These are phyloP conservation scores for Malassezia globosa DNA, from an alignment of 1,284 basidiomycete species.

Conservation along the genomic window DNA sequence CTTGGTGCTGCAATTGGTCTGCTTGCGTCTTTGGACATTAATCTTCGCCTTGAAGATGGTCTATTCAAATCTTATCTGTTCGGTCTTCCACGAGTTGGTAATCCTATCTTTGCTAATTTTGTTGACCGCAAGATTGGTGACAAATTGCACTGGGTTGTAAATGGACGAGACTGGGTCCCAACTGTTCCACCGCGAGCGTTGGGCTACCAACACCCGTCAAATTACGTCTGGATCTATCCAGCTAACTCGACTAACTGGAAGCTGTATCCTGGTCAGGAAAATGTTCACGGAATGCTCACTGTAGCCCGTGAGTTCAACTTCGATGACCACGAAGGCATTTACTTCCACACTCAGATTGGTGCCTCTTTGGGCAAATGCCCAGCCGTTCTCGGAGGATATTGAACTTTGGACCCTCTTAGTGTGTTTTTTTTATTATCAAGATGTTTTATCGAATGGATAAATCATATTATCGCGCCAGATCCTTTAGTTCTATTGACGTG, in stretches of 20 bases:
- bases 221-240: slow-evolving; percentile 35
- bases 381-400: slow-evolving; percentile 11
- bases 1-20: slow-evolving; percentile 33
- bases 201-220: slow-evolving; percentile 26
- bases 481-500: too few relatives aligned
- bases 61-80: slow-evolving; percentile 23
- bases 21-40: slow-evolving; percentile 26
- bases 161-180: slow-evolving; percentile 28
- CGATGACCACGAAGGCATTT: slow-evolving; percentile 32
- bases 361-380: slow-evolving; percentile 25
- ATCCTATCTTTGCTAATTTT: slow-evolving; percentile 26
- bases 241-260: slow-evolving; percentile 23
- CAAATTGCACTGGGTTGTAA: slow-evolving; percentile 25
- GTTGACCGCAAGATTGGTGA: slow-evolving; percentile 26
- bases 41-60: slow-evolving; percentile 19
- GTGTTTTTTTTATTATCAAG: not conserved
- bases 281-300: slow-evolving; percentile 26
- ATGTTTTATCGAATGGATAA: too few relatives aligned
- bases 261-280: slow-evolving; percentile 39
- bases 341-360: slow-evolving; percentile 37
- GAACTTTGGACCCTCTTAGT: not conserved
- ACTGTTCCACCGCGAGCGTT: slow-evolving; percentile 22
- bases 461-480: too few relatives aligned
- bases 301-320: not conserved
- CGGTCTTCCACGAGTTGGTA: slow-evolving; percentile 29